Evolutionary conservation across 345 rosid species (phyloP), one percentile per base, ranked within the genome.

Genomic region (Geranium brycei): DNA sequence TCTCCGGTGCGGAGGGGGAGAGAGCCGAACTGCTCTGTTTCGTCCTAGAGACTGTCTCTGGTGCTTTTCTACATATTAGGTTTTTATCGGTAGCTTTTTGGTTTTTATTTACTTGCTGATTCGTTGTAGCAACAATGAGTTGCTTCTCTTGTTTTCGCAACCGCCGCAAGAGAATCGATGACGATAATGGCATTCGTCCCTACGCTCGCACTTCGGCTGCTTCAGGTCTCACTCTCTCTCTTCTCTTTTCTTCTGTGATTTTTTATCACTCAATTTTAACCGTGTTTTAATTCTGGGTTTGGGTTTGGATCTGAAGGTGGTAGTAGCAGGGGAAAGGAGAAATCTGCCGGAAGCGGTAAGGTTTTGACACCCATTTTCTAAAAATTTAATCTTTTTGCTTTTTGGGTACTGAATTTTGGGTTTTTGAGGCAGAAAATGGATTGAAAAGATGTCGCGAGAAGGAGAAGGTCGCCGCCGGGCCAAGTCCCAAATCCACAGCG

Each of bases 71-170:
- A 4, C 8, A 1, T 15, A 18, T 58, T 58, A 8, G 12, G 60
- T 16, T 8, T 11, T 58, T 64, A 15, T 31, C 28, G 28, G 60
- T 15, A 17, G n/a, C 13, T 60, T 60, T 5, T 60, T 28, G 35
- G 18, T 1, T 28, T 60, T 23, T 23, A 23, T 23, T 2, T 23
- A 23, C 28, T 4, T 4, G 41, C 0, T 60, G 31, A 12, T 7
- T 60, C 4, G 11, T 11, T 23, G 8, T 31, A 60, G 62, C 62
- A 28, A 60, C 30, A 77, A 93, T 88, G 99, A 78, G 86, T 72
- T 93, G 97, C 76, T 93, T 90, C 71, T 83, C 88, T 72, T 93
- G 99, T 76, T 28, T 86, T 23, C 28, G 28, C n/a, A 77, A 60
- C 68, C 75, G 84, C 2, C 81, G 74, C 31, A 74, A 17, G 64